Base-by-base conservation (phyloP, 2,329 filamentous ascomycete genomes). In the Amauroascus verrucosus region DNA sequence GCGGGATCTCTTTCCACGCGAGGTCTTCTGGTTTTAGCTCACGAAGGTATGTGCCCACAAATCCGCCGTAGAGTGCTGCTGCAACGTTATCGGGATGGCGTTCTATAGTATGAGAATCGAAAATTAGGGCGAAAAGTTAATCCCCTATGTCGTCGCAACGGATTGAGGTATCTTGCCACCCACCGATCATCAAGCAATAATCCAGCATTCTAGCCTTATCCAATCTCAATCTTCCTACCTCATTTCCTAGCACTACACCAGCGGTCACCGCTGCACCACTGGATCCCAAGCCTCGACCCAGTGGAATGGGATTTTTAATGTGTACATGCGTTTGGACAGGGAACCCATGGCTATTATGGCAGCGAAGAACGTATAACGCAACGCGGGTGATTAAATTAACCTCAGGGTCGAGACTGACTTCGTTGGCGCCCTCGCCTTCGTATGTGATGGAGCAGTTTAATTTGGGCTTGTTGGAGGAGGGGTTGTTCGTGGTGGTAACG, bases 141-240 rank as follows among this genome's bases (percentile, higher is more conserved):
- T n/a, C n/a, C n/a, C n/a, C n/a, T n/a, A n/a, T n/a, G n/a, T n/a
- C n/a, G n/a, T n/a, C n/a, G 35, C 8, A 38, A 33, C 20, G 7
- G 3, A 38, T 13, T 30, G 32, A 28, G 11, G 9, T 8, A 33
- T 22, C 30, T 45, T 24, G 16, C 24, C 18, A 40, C 51, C 60
- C 69, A 85, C 84, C 87, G 70, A 96, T 95, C 93, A 98, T 98
- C 60, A 98, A 76, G 66, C 88, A 95, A 69, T 89, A 98, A 72
- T 98, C 93, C 63, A 98, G 84, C 67, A 98, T 80, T 37, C 93
- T 79, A 59, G 88, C 85, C 63, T 87, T 84, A 55, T 81, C 82
- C 58, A 98, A 74, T 43, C 84, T 77, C 57, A 98, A 77, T 30
- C 84, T 79, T 35, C 90, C 91, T 45, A 93, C 86, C 68, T 94